phyloP scores from a whole-genome alignment of 208 protist genomes.

The Trypanosoma lewisi region DNA sequence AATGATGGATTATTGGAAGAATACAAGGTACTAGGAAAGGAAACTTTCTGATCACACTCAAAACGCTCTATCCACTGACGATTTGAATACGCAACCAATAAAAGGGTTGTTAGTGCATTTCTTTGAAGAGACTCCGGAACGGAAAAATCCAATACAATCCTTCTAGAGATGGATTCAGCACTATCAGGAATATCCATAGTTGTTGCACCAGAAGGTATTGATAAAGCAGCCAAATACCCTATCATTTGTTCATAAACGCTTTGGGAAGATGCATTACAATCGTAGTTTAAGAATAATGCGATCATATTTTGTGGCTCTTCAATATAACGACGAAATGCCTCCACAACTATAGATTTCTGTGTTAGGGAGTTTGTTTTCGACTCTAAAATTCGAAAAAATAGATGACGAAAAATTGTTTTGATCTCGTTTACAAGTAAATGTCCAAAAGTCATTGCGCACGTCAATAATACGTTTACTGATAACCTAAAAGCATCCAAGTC shows the following conservation, averaged over 20 bases:
- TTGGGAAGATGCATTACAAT: conserved; percentile 94
- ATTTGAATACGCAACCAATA: conserved; percentile 75
- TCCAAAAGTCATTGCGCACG: conserved; percentile 87
- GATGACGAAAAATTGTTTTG: conserved; percentile 90
- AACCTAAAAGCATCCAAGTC: conserved; percentile 89
- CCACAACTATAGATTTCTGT: conserved; percentile 91
- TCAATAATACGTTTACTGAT: conserved; percentile 88
- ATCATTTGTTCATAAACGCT: conserved; percentile 95
- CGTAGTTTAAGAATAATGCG: conserved; percentile 97
- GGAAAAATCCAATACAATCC: conserved; percentile 48
- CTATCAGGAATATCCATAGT: not conserved
- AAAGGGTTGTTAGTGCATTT: conserved; percentile 54
- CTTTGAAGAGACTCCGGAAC: conserved; percentile 56
- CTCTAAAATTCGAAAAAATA: conserved; percentile 92
- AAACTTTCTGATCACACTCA: conserved; percentile 36
- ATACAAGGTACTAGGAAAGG: not conserved
- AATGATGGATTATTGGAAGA: not conserved
- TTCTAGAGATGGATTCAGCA: conserved; percentile 1
- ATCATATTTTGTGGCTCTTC: conserved; percentile 94
- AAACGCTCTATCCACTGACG: conserved; percentile 88
- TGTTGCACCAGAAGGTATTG: conserved; percentile 12
- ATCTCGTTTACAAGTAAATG: conserved; percentile 91
- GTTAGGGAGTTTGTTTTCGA: conserved; percentile 73
- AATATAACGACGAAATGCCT: conserved; percentile 86
- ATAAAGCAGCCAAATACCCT: conserved; percentile 77